Base-by-base conservation (phyloP, 768 basidiomycete genomes). In the Paxillus rubicundulus region DNA sequence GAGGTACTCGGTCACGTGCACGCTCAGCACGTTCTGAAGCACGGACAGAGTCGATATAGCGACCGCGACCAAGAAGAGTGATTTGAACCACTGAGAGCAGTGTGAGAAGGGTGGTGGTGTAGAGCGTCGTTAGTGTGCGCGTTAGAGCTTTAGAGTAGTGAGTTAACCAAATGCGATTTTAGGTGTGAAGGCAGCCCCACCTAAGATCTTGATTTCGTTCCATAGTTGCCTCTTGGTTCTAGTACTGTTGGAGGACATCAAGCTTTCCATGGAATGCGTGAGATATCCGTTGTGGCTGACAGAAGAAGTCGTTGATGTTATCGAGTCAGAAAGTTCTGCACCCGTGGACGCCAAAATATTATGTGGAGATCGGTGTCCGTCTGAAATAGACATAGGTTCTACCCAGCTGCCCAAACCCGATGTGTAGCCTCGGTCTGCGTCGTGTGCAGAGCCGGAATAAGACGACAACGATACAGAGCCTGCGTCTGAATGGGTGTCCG, bases 21-120 rank as follows among this genome's bases (percentile, higher is more conserved):
- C 49, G 76, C 60, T 89, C 86, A 33, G 86, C 82, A 36, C 73
- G 79, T 58, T 85, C 86, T 16, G 78, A 65, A 56, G 83, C 75
- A 2, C 82, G 62, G 2, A 94, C 74, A 0, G 87, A 83, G 20
- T 81, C 76, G 20, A 96, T 74, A 61, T 96, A 96, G 62, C 88
- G 87, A 37, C 77, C 75, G 4, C 94, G 81, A 9, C 91, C 92
- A 39, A 98, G 82, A 5, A 96, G 70, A 27, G 85, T 87, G 12
- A 98, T 81, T 66, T 98, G 95, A 13, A 92, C 78, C 24, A 85
- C 81, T 0, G 92, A 95, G 45, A 95, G 79, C n/a, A 98, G 78
- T 16, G 87, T 81, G 39, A 98, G 80, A 27, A 98, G 82, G 14
- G 91, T 87, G 18, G 86, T 81, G 13, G 93, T 83, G 69, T 98